These are phyloP conservation scores for Cytospora chrysosperma DNA, from an alignment of 2,329 filamentous ascomycete genomes.

Conservation along the genomic window DNA sequence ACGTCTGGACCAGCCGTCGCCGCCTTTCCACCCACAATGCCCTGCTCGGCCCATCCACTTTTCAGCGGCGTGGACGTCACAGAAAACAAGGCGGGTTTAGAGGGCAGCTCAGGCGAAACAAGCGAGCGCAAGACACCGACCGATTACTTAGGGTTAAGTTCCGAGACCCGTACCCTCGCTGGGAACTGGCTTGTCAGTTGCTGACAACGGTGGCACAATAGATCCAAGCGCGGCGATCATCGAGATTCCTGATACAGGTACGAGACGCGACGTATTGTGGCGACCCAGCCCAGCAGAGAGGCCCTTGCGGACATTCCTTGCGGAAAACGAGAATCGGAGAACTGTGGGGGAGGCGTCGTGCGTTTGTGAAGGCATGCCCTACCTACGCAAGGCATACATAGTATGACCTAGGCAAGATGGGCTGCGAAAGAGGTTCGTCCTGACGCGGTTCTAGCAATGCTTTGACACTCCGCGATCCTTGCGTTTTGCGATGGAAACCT, in stretches of 20 bases:
- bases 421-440: constrained; percentile 46
- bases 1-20: constrained; percentile 58
- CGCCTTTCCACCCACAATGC: constrained; percentile 47
- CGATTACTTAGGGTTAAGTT: constrained; percentile 94
- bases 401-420: constrained; percentile 27
- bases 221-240: constrained; percentile 48
- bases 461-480: constrained; percentile 24
- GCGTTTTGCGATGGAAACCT: constrained; percentile 36
- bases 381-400: background rate
- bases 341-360: constrained; percentile 79
- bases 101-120: constrained; percentile 69
- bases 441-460: constrained; percentile 27
- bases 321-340: constrained; percentile 72
- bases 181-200: constrained; percentile 42
- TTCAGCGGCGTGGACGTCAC: constrained; percentile 47
- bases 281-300: constrained; percentile 38
- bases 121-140: constrained; percentile 73
- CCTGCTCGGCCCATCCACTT: constrained; percentile 44
- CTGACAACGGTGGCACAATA: constrained; percentile 39
- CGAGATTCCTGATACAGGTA: constrained; percentile 59
- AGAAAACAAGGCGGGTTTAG: constrained; percentile 47
- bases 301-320: constrained; percentile 59
- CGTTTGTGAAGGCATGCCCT: constrained; percentile 39
- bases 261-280: constrained; percentile 56
- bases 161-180: constrained; percentile 67